Conservation (phyloP, 2,329 filamentous ascomycete species). For the Didymella keratinophila region DNA sequence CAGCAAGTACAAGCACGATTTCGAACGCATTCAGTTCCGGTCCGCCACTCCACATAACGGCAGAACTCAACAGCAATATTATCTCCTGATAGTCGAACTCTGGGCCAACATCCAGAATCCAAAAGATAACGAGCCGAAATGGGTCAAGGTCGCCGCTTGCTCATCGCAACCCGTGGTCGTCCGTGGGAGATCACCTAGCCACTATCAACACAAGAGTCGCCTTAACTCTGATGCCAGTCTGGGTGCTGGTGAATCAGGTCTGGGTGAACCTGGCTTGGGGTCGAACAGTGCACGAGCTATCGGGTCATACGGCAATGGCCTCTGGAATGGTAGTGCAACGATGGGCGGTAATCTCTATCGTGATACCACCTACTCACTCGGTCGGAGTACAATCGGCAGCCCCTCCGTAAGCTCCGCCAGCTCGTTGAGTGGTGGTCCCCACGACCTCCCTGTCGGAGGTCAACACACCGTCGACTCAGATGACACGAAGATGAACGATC, state of each 20-base stretch:
- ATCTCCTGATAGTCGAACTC: conserved; percentile 82
- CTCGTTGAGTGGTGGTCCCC: conserved; percentile 50
- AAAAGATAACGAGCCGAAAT: conserved; percentile 40
- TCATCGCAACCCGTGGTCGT: conserved; percentile 52
- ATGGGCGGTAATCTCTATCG: conserved; percentile 48
- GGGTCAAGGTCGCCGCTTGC: conserved; percentile 49
- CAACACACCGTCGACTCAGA: conserved; percentile 50
- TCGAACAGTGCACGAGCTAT: conserved; percentile 65
- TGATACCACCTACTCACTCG: conserved; percentile 48
- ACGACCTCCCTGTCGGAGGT: conserved; percentile 53
- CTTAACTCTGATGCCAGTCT: conserved; percentile 48
- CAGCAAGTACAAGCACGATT: conserved; percentile 63
- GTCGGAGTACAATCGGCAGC: conserved; percentile 51
- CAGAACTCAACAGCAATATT: conserved; percentile 91
- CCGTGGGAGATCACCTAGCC: conserved; percentile 51
- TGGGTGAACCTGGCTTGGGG: conserved; percentile 62
- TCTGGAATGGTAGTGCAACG: conserved; percentile 41
- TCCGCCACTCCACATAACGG: conserved; percentile 93
- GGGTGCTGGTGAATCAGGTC: conserved; percentile 44
- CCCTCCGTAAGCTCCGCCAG: conserved; percentile 57
- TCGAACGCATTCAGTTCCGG: conserved; percentile 94
- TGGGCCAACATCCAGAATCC: conserved; percentile 49
- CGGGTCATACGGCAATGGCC: conserved; percentile 41
- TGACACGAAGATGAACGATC: conserved; percentile 52
- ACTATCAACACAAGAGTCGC: conserved; percentile 58